These are phyloP conservation scores for Taiozyma onychis DNA, from an alignment of 1,139 yeast genomes.

Conservation along the genomic window DNA sequence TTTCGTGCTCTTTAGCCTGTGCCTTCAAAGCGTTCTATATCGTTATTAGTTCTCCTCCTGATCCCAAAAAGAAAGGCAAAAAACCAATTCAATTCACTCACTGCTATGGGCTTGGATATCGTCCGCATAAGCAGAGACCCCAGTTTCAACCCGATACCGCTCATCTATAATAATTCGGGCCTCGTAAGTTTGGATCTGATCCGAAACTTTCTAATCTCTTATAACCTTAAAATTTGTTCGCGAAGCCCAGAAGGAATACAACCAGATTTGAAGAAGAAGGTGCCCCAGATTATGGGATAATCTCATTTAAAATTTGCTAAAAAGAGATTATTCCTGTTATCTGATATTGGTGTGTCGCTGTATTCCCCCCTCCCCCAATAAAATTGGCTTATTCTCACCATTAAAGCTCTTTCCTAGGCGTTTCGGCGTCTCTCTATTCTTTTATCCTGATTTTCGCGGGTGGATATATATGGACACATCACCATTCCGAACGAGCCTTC, in stretches of 20 bases:
- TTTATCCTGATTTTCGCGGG: not conserved
- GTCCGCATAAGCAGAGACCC: slow-evolving; percentile 73
- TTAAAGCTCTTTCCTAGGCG: not conserved
- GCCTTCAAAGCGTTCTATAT: slow-evolving; percentile 41
- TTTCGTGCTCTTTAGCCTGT: slow-evolving; percentile 72
- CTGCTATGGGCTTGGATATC: slow-evolving; percentile 77
- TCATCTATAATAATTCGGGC: slow-evolving; percentile 14
- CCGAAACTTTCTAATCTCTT: no score
- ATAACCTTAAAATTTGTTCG: no score
- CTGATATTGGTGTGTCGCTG: no score
- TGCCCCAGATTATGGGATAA: no score
- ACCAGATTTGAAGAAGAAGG: no score
- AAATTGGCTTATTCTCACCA: not conserved
- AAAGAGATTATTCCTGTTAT: no score
- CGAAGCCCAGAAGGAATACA: no score
- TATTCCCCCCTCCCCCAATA: not conserved
- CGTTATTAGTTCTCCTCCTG: not conserved
- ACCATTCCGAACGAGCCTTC: not conserved
- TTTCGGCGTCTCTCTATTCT: not conserved
- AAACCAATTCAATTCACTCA: slow-evolving; percentile 21
- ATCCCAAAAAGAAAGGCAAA: not conserved
- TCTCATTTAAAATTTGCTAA: no score
- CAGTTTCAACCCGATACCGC: slow-evolving; percentile 59
- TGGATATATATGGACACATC: not conserved
- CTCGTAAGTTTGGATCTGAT: no score